Evolutionary conservation across 345 rosid species (phyloP).

Genomic region (Eucalyptus fibrosa): DNA sequence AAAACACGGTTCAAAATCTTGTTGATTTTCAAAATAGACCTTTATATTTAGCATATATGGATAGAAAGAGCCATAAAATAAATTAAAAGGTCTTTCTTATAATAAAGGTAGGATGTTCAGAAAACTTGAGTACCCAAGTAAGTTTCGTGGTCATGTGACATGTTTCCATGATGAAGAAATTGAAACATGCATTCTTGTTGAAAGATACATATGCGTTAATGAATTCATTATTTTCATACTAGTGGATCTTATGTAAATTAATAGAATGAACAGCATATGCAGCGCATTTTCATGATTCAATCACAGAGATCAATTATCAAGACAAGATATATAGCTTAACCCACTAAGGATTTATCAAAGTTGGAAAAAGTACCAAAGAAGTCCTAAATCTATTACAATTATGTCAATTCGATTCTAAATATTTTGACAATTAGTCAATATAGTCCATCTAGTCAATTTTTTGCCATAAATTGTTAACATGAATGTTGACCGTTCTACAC

Average conservation of each 20-base stretch:
- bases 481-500: rapidly evolving
- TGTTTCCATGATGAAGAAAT: background rate
- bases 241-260: background rate
- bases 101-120: background rate
- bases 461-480: rapidly evolving
- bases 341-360: background rate
- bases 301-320: background rate
- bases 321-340: background rate
- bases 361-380: background rate
- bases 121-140: background rate
- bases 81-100: background rate
- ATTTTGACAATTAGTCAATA: background rate
- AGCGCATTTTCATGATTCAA: background rate
- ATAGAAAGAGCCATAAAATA: background rate
- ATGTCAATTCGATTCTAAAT: background rate
- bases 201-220: background rate
- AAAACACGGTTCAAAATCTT: background rate
- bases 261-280: background rate
- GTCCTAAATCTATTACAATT: background rate
- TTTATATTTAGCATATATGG: too few relatives aligned
- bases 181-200: background rate
- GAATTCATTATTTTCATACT: background rate
- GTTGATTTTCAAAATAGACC: background rate
- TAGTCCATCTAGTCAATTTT: background rate
- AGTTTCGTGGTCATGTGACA: background rate